These are phyloP conservation scores for Zangia roseola DNA, from an alignment of 768 basidiomycete genomes.

Conservation along the genomic window DNA sequence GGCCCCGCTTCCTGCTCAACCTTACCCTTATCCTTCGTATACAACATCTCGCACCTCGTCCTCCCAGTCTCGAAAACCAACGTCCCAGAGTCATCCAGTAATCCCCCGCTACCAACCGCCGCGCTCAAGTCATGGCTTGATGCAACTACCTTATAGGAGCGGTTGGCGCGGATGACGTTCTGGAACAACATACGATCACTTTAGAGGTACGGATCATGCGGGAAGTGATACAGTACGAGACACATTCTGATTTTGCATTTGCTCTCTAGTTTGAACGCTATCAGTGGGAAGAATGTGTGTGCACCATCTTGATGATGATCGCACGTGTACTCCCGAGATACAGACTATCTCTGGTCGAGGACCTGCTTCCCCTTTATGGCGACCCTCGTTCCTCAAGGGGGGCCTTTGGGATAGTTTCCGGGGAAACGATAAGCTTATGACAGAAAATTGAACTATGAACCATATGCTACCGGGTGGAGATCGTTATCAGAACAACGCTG, in stretches of 20 bases:
- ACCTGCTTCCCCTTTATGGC: slow-evolving; percentile 13
- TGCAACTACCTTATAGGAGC: slow-evolving; percentile 6
- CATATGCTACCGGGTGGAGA: neutral
- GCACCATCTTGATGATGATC: slow-evolving; percentile 26
- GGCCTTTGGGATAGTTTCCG: slow-evolving; percentile 3
- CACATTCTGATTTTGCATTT: slow-evolving; percentile 23
- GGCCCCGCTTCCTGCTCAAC: slow-evolving; percentile 21
- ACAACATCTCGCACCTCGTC: slow-evolving; percentile 8
- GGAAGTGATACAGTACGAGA: slow-evolving; percentile 19
- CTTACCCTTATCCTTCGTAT: slow-evolving; percentile 28
- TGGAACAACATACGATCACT: slow-evolving; percentile 11
- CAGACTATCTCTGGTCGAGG: slow-evolving; percentile 7
- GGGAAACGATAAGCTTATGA: neutral
- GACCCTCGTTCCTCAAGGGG: slow-evolving; percentile 8
- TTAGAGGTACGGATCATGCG: slow-evolving; percentile 28
- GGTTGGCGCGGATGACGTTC: slow-evolving; percentile 11
- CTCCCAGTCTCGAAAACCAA: slow-evolving; percentile 3
- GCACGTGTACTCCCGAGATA: slow-evolving; percentile 14
- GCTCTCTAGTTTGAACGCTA: slow-evolving; percentile 21
- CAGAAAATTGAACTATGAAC: neutral
- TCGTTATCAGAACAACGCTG: neutral
- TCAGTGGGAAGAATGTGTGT: slow-evolving; percentile 11
- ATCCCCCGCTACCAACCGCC: slow-evolving; percentile 24
- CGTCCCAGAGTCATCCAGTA: neutral
- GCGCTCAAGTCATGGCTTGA: slow-evolving; percentile 1